phyloP scores from a whole-genome alignment of 495 filamentous ascomycete species.

The Saxispiralis lemnorum region DNA sequence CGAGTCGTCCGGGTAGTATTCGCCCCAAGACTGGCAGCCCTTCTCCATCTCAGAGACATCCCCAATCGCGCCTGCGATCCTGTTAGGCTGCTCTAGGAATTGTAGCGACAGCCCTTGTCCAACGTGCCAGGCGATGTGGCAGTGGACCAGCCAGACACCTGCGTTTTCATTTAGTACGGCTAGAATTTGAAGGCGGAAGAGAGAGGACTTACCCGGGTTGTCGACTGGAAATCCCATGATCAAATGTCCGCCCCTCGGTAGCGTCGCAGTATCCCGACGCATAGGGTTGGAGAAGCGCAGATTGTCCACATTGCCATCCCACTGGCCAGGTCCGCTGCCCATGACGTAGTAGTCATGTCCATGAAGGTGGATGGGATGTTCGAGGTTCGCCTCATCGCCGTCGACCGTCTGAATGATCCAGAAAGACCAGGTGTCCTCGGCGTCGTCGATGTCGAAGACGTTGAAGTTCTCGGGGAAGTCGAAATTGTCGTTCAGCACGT shows the following conservation, averaged over 20 bases:
- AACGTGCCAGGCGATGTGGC: conserved; percentile 20
- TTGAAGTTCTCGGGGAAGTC: conserved; percentile 16
- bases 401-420: conserved; percentile 19
- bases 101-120: no score
- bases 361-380: conserved; percentile 22
- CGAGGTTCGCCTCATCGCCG: conserved; percentile 11
- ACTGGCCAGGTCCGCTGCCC: conserved; percentile 11
- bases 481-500: conserved; percentile 14
- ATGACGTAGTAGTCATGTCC: conserved; percentile 22
- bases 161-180: no score
- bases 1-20: no score
- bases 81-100: no score
- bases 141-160: conserved; percentile 19
- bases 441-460: conserved; percentile 19
- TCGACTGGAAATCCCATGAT: conserved; percentile 19
- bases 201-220: conserved; percentile 16
- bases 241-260: conserved; percentile 17
- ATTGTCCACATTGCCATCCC: conserved; percentile 3
- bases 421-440: conserved; percentile 24
- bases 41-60: no score
- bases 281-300: conserved; percentile 19
- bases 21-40: no score
- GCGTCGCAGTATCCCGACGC: conserved; percentile 18
- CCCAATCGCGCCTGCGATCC: no score
- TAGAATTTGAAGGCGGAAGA: no score